Conservation (phyloP, 2,329 filamentous ascomycete species). For the Diplodia mutila region DNA sequence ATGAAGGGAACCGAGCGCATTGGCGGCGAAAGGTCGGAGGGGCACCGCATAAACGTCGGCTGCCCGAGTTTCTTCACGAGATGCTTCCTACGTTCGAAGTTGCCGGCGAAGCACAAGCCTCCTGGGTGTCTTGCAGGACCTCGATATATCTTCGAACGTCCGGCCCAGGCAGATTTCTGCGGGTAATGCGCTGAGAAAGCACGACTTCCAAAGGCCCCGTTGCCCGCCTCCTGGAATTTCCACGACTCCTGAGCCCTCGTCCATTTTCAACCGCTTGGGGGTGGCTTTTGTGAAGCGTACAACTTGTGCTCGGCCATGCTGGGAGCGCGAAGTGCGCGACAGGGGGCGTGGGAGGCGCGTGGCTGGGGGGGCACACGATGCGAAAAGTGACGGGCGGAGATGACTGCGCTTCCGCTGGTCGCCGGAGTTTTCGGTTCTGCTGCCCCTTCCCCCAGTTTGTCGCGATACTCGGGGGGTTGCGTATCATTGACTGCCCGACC, state of each 20-base stretch:
- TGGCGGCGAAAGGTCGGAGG: not conserved
- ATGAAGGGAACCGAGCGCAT: not conserved
- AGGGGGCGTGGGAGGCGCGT: not conserved
- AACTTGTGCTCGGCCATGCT: not conserved
- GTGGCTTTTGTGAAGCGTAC: not conserved
- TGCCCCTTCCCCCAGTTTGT: not conserved
- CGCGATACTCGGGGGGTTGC: not conserved
- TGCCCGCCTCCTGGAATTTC: not conserved
- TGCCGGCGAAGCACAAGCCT: not conserved
- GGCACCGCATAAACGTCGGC: not conserved
- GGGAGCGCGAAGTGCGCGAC: not conserved
- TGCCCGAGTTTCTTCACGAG: not conserved
- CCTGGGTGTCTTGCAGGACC: not conserved
- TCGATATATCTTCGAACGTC: not conserved
- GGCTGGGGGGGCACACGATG: too few species aligned
- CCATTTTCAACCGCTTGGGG: not conserved
- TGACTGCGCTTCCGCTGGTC: not conserved
- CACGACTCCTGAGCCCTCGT: not conserved
- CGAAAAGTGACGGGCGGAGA: not conserved
- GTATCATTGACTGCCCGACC: too few species aligned
- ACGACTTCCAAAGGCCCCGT: not conserved
- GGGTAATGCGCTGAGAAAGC: not conserved
- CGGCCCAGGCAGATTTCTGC: not conserved
- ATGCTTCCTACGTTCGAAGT: not conserved
- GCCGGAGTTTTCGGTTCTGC: not conserved